Evolutionary conservation across 2,329 filamentous ascomycete species (phyloP).

Genomic region (Pyrenophora graminea): DNA sequence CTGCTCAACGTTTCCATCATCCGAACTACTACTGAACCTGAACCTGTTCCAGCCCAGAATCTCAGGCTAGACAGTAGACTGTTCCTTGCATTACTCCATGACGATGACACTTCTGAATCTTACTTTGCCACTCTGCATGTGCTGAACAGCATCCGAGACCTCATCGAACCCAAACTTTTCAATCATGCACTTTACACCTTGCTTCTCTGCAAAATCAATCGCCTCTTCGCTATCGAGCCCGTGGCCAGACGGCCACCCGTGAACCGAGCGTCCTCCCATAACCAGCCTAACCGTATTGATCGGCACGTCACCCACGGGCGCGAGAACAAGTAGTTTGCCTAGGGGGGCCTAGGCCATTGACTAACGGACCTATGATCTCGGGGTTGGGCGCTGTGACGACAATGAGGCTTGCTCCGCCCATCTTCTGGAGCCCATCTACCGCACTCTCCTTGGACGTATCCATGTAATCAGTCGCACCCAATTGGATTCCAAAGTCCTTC

Average conservation of each 20-base stretch:
- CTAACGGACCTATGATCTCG: constrained; percentile 57
- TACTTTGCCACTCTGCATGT: constrained; percentile 56
- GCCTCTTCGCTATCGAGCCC: constrained; percentile 58
- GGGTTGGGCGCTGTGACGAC: constrained; percentile 67
- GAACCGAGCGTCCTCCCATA: constrained; percentile 53
- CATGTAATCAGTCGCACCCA: constrained; percentile 63
- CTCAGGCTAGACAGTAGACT: too few species aligned
- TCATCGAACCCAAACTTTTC: constrained; percentile 59
- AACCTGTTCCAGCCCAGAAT: too few species aligned
- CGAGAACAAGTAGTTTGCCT: constrained; percentile 65
- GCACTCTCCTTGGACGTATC: constrained; percentile 58
- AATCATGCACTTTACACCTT: constrained; percentile 57
- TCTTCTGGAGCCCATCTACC: constrained; percentile 54
- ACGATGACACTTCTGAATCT: constrained; percentile 58
- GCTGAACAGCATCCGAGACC: constrained; percentile 55
- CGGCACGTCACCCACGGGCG: constrained; percentile 54
- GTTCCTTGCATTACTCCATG: constrained; percentile 44
- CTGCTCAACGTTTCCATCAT: neutral
- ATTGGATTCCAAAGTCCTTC: constrained; percentile 57
- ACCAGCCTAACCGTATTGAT: constrained; percentile 53
- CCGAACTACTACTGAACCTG: neutral
- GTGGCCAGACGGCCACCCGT: constrained; percentile 60
- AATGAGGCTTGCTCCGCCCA: constrained; percentile 67
- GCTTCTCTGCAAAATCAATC: constrained; percentile 54
- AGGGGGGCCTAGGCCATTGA: constrained; percentile 57